Conservation (phyloP, 2,329 filamentous ascomycete species). For the Hirsutella rhossiliensis region DNA sequence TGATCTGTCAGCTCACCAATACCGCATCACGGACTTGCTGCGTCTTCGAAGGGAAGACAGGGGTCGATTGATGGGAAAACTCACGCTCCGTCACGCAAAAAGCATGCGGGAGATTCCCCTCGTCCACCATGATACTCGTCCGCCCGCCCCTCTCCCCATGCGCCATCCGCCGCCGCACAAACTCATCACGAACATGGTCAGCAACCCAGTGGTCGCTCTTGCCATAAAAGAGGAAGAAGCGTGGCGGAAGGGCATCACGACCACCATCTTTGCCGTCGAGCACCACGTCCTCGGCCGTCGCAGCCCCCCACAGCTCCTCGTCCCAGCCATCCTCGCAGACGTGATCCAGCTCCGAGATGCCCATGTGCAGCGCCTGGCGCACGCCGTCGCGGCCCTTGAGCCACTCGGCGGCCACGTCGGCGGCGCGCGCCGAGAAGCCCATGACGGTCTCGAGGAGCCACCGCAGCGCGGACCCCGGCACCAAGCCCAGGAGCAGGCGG, state of each 20-base stretch:
- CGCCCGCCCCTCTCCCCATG: conserved; percentile 14
- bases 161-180: conserved; percentile 33
- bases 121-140: conserved; percentile 40
- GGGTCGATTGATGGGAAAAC: conserved; percentile 4
- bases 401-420: conserved; percentile 38
- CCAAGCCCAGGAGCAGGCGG: conserved; percentile 25
- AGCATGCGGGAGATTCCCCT: conserved; percentile 43
- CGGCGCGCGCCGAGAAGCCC: conserved; percentile 35
- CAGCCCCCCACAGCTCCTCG: conserved; percentile 42
- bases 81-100: conserved; percentile 38
- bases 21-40: too few species aligned
- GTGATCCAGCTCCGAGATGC: conserved; percentile 44
- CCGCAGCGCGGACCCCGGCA: conserved; percentile 24
- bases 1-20: background rate
- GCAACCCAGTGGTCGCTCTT: conserved; percentile 52
- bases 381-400: conserved; percentile 45
- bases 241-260: conserved; percentile 18
- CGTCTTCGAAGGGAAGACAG: background rate
- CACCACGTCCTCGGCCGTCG: conserved; percentile 6
- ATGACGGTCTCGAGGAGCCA: conserved; percentile 31
- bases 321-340: conserved; percentile 49
- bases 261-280: background rate
- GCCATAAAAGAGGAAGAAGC: conserved; percentile 49
- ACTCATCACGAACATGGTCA: conserved; percentile 39
- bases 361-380: conserved; percentile 47